Evolutionary conservation across 331 rosid genomes (phyloP).

Genomic region (Stylosanthes scabra): DNA sequence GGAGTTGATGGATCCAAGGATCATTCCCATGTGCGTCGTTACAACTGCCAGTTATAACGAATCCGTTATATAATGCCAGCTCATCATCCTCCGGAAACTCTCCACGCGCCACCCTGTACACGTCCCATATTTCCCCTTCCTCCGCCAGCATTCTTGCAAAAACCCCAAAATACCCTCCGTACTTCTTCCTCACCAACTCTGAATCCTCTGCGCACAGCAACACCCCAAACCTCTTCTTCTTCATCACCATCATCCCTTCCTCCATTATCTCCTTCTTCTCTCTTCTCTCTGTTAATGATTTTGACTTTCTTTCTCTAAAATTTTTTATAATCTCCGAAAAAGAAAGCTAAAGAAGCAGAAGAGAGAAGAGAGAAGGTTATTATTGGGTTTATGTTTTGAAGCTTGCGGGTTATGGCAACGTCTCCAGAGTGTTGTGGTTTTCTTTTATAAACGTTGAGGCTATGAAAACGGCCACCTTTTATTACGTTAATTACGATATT

Average conservation of each 20-base stretch:
- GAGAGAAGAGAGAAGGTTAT: not conserved
- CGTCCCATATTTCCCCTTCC: constrained; percentile 82
- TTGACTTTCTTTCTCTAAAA: constrained; percentile 19
- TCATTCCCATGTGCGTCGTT: constrained; percentile 83
- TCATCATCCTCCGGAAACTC: constrained; percentile 63
- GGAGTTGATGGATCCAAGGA: constrained; percentile 73
- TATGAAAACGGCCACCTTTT: not conserved
- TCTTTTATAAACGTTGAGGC: not conserved
- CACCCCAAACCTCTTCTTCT: constrained; percentile 58
- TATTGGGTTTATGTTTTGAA: not conserved
- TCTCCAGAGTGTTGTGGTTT: too few relatives aligned
- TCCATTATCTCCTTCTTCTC: constrained; percentile 25
- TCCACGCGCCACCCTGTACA: constrained; percentile 61
- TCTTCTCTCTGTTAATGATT: not conserved
- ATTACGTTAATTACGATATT: not conserved
- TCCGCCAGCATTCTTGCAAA: constrained; percentile 71
- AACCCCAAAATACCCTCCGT: constrained; percentile 87
- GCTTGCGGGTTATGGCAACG: not conserved
- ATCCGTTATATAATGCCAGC: constrained; percentile 60
- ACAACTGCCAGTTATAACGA: constrained; percentile 87
- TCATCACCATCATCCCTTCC: constrained; percentile 11
- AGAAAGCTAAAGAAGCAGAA: constrained; percentile 7
- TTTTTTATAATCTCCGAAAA: too few relatives aligned
- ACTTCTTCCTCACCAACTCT: constrained; percentile 68
- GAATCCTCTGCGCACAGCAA: constrained; percentile 88